These are phyloP conservation scores for Neocallimastix lanati DNA, from an alignment of 192 early-diverging fungal genomes.

Conservation along the genomic window DNA sequence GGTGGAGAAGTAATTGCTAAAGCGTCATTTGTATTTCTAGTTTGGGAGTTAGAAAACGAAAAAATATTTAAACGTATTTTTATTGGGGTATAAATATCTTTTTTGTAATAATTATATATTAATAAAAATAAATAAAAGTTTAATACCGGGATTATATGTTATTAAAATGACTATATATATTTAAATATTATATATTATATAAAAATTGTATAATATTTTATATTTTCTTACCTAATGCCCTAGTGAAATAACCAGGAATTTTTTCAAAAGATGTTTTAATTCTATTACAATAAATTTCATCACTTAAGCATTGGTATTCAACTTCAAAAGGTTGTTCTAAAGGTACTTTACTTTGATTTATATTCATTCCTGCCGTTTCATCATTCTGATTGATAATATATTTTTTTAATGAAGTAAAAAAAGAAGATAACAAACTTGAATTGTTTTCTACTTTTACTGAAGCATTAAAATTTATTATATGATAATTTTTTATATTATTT, in stretches of 20 bases:
- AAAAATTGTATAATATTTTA: too few relatives aligned
- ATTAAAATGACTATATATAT: too few relatives aligned
- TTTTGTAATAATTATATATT: background rate
- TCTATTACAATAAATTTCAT: background rate
- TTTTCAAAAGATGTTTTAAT: background rate
- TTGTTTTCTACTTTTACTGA: background rate
- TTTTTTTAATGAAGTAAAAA: background rate
- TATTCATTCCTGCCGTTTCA: background rate
- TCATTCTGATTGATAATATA: background rate
- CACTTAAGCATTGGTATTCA: background rate
- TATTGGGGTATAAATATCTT: background rate
- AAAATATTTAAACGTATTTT: background rate
- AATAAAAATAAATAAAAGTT: background rate
- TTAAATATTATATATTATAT: too few relatives aligned
- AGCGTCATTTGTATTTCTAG: background rate
- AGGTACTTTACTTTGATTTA: background rate
- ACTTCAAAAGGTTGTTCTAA: background rate
- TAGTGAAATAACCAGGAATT: background rate
- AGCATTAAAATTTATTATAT: background rate
- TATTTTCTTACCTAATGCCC: background rate
- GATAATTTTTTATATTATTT: background rate
- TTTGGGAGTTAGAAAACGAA: background rate
- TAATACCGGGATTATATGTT: too few relatives aligned
- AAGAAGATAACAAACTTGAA: background rate
- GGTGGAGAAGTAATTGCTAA: background rate